phyloP scores from a whole-genome alignment of 768 basidiomycete species.

The Auriscalpium orientale region DNA sequence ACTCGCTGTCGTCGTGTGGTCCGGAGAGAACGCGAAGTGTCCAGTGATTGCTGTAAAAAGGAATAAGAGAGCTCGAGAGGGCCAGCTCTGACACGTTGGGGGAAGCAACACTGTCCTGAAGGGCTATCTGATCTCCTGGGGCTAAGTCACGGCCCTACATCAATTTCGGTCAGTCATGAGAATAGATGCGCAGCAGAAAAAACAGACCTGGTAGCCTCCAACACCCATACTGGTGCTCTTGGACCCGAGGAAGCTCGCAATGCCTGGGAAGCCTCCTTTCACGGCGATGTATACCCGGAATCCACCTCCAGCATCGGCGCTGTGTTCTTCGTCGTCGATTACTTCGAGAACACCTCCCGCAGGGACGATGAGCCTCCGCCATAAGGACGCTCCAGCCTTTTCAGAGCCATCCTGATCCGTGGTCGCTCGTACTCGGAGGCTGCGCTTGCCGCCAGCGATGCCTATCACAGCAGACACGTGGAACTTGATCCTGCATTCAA shows the following conservation, averaged over 20 bases:
- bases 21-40: constrained; percentile 48
- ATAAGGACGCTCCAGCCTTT: constrained; percentile 30
- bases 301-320: constrained; percentile 26
- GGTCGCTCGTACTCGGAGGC: constrained; percentile 29
- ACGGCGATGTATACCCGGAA: constrained; percentile 50
- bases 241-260: constrained; percentile 50
- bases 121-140: constrained; percentile 11
- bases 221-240: constrained; percentile 60
- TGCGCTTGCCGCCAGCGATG: constrained; percentile 27
- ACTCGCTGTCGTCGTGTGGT: constrained; percentile 55
- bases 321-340: constrained; percentile 16
- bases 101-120: constrained; percentile 26
- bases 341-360: constrained; percentile 37
- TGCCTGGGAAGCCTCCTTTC: constrained; percentile 51
- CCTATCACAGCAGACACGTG: constrained; percentile 41
- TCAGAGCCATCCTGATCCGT: constrained; percentile 30
- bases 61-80: constrained; percentile 28
- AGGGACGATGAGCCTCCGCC: constrained; percentile 42
- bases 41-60: constrained; percentile 43
- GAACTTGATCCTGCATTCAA: constrained; percentile 45
- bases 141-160: background rate
- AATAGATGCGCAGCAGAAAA: background rate
- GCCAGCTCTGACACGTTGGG: constrained; percentile 11
- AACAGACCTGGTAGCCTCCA: constrained; percentile 48
- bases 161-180: constrained; percentile 6